Evolutionary conservation across 108 stramenopile species (phyloP).

Genomic region (Cyclotella baltica): DNA sequence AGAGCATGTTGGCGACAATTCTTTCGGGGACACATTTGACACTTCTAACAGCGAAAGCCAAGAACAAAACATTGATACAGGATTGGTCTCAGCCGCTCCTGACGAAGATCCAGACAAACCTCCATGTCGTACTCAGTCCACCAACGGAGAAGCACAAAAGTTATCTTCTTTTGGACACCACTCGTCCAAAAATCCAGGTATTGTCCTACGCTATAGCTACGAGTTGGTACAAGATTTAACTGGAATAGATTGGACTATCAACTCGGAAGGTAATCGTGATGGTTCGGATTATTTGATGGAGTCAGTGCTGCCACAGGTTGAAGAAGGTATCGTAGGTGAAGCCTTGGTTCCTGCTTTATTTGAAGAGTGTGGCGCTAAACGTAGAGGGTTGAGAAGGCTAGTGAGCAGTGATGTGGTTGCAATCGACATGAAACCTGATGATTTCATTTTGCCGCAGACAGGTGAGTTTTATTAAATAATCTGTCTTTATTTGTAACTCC

Average conservation of each 20-base stretch:
- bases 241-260: slow-evolving; percentile 23
- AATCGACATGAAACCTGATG: slow-evolving; percentile 30
- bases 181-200: slow-evolving; percentile 25
- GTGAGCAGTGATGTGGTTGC: slow-evolving; percentile 3
- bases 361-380: slow-evolving; percentile 16
- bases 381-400: neutral
- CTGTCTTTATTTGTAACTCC: neutral
- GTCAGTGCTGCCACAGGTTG: slow-evolving; percentile 25
- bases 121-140: neutral
- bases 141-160: neutral
- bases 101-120: neutral
- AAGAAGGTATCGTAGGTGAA: slow-evolving; percentile 13
- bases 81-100: neutral
- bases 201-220: slow-evolving; percentile 32
- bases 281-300: slow-evolving; percentile 3
- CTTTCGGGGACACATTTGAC: neutral
- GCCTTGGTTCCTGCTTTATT: slow-evolving; percentile 36
- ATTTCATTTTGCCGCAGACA: slow-evolving; percentile 32
- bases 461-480: slow-evolving; percentile 13
- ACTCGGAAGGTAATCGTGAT: slow-evolving; percentile 4
- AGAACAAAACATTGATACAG: neutral
- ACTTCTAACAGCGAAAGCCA: neutral
- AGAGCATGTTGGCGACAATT: neutral
- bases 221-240: slow-evolving; percentile 35
- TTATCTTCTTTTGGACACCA: neutral